Evolutionary conservation across 2,329 filamentous ascomycete genomes (phyloP), one percentile per base, ranked within the genome.

Genomic region (Diaporthe batatas): DNA sequence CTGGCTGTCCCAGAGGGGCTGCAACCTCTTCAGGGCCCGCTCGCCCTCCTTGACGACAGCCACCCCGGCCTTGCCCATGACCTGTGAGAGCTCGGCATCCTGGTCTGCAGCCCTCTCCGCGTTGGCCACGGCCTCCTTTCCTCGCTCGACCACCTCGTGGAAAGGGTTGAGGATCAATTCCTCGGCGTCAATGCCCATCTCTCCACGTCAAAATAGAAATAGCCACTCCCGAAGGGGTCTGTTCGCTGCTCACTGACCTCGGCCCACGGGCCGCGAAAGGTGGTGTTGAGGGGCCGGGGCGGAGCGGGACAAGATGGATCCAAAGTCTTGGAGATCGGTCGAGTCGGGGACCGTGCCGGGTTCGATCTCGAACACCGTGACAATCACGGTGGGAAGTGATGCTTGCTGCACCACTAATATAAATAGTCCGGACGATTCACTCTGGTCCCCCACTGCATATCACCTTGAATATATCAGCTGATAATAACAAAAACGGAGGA

Each of bases 1-100:
- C 67, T 82, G 82, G 23, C 77, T 78, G 44, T 81, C 79, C 82
- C 83, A 84, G 5, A 83, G 74, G 7, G 82, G 81, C 68, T 82
- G 77, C 23, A 86, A 72, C 36, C 81, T 79, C 69, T 81, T 82
- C 32, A 83, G 72, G 0, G 82, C 82, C 11, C 82, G 76, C 67
- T 83, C 82, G 49, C 79, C 79, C 58, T 81, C 79, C 29, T 76
- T 76, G 3, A 79, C 75, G 23, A 81, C 64, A 10, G 76, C 76
- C 16, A 76, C 75, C 14, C 80, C 82, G 42, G 82, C 78, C 72
- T 79, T 80, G 44, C 77, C 75, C 79, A 84, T 82, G 16, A 75
- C 75, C 58, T 74, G 78, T 29, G 75, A 75, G 36, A 76, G 73
- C 18, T 76, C 79, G 2, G 76, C 72, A 34, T 77, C 75, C 16